Percentiles rank a stretch among this genome's conserved stretches.
Evolutionary conservation across 2,329 filamentous ascomycete genomes (phyloP).

Genomic region (Emericellopsis cladophorae): DNA sequence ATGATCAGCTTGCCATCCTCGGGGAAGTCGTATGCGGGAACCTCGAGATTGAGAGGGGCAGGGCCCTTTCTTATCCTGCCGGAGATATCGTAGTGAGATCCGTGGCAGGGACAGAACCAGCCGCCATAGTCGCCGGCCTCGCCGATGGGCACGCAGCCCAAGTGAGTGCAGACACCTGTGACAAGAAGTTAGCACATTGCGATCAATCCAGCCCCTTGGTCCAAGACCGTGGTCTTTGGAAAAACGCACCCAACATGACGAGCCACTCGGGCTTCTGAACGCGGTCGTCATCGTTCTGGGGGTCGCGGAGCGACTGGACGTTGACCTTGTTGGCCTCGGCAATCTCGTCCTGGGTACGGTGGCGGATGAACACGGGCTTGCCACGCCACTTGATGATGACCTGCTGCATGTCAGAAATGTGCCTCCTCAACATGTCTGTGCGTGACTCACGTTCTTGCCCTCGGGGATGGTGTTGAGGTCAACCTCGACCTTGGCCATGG

Average conservation of each 20-base stretch:
- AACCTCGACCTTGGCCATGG: conserved; percentile 99
- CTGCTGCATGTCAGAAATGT: conserved; percentile 26
- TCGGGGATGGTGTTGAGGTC: conserved; percentile 86
- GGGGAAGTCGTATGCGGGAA: conserved; percentile 85
- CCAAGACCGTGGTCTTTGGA: no score
- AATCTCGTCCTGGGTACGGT: conserved; percentile 89
- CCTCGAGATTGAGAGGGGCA: conserved; percentile 93
- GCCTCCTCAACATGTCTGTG: neutral
- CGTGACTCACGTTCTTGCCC: conserved; percentile 84
- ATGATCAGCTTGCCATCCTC: conserved; percentile 82
- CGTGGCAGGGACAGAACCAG: conserved; percentile 99
- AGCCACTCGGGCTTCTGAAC: conserved; percentile 99
- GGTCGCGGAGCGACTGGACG: conserved; percentile 75
- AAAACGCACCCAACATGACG: conserved; percentile 76
- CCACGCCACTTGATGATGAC: conserved; percentile 99
- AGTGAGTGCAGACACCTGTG: conserved; percentile 90
- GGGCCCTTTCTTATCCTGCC: conserved; percentile 96
- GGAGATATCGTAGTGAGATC: conserved; percentile 99
- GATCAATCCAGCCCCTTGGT: no score
- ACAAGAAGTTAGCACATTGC: neutral
- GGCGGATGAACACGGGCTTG: conserved; percentile 99
- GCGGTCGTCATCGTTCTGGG: conserved; percentile 80
- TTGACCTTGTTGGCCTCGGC: conserved; percentile 85
- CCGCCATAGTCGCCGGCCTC: conserved; percentile 96
- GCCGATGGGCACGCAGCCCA: conserved; percentile 98